Evolutionary conservation across 495 filamentous ascomycete species (phyloP).

Genomic region (Chaetomidium leptoderma): DNA sequence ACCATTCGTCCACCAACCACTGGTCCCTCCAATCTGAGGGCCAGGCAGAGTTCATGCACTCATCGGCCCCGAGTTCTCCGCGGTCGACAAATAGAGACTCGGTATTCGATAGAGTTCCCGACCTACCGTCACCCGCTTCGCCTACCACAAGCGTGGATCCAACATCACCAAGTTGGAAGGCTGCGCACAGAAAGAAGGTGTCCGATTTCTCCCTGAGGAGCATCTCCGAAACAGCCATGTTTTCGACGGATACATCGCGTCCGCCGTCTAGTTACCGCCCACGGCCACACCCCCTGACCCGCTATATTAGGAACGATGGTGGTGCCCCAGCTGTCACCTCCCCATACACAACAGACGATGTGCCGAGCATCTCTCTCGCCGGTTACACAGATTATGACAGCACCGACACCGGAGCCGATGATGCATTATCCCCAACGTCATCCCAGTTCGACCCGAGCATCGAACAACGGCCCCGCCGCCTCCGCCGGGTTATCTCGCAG

Average conservation of each 20-base stretch:
- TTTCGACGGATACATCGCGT: constrained; percentile 21
- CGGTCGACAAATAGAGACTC: constrained; percentile 67
- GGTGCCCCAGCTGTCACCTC: background rate
- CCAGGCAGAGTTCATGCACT: constrained; percentile 57
- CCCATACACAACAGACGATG: constrained; percentile 25
- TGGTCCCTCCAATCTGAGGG: constrained; percentile 64
- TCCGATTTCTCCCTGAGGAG: constrained; percentile 54
- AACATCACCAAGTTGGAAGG: constrained; percentile 51
- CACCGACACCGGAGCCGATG: constrained; percentile 1
- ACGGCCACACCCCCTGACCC: constrained; percentile 16
- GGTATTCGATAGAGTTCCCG: constrained; percentile 67
- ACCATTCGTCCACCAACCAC: constrained; percentile 45
- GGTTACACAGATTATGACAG: constrained; percentile 14
- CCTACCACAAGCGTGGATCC: constrained; percentile 65
- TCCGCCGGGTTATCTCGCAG: constrained; percentile 46
- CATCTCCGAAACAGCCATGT: constrained; percentile 32
- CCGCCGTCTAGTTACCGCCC: background rate
- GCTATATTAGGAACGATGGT: constrained; percentile 12
- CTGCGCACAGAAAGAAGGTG: constrained; percentile 47
- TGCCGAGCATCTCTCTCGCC: constrained; percentile 8
- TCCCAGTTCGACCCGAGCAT: constrained; percentile 21
- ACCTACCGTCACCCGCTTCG: constrained; percentile 65
- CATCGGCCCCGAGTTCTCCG: constrained; percentile 79
- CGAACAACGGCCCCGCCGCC: constrained; percentile 16
- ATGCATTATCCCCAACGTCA: constrained; percentile 7